Conservation (phyloP, 441 rosid species). For the Pelargonium australe region DNA sequence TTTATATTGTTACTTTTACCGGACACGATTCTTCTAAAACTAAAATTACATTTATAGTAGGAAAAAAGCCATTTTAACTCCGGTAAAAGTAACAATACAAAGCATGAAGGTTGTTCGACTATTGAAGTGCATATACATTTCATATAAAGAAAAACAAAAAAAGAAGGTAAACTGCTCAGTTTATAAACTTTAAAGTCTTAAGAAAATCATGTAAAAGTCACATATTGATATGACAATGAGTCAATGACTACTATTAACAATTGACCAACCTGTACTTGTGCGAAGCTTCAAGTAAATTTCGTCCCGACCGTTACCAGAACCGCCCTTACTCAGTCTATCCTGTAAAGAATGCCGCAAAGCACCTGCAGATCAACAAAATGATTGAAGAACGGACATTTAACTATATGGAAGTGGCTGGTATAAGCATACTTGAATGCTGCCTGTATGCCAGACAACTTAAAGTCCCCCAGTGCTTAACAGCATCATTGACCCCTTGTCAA, state of each 20-base stretch:
- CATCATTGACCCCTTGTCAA: neutral
- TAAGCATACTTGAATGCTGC: neutral
- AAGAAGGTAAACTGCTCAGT: neutral
- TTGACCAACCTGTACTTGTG: constrained; percentile 67
- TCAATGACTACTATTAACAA: neutral
- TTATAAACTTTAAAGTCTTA: neutral
- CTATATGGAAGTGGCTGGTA: neutral
- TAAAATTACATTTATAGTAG: neutral
- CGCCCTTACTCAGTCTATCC: constrained; percentile 79
- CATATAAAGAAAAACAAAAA: no score
- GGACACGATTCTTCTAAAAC: neutral
- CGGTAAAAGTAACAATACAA: no score
- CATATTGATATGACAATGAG: neutral
- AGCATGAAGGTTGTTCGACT: no score
- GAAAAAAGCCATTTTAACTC: neutral
- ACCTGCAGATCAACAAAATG: constrained; percentile 39
- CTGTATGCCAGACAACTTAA: neutral
- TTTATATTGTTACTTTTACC: neutral
- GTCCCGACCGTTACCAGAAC: constrained; percentile 70
- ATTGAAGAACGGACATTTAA: neutral
- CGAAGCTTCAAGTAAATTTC: constrained; percentile 79
- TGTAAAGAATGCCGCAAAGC: constrained; percentile 85
- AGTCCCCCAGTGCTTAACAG: neutral
- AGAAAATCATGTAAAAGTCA: neutral
- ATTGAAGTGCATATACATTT: no score